Conservation (phyloP, 1,284 basidiomycete species). For the Cutaneotrichosporon sp. region DNA sequence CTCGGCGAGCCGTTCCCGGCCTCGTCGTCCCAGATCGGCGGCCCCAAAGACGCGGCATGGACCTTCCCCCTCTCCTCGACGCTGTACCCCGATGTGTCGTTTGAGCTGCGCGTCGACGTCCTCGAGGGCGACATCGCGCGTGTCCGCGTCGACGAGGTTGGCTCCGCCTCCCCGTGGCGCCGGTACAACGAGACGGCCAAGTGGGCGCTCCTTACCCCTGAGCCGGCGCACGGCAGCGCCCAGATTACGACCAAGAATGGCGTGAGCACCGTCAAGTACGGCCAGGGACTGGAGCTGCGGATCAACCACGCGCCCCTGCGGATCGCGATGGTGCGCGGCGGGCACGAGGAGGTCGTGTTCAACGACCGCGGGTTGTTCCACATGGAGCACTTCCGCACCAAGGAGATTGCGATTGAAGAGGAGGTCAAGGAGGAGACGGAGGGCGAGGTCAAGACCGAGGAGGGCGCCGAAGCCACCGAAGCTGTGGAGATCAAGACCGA, state of each 20-base stretch:
- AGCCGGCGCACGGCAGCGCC: constrained; percentile 62
- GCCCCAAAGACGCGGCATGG: constrained; percentile 52
- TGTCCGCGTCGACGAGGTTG: constrained; percentile 81
- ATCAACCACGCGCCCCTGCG: constrained; percentile 73
- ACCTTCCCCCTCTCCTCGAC: constrained; percentile 70
- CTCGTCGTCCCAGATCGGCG: background rate
- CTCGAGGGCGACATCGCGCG: constrained; percentile 78
- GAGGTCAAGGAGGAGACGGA: constrained; percentile 8
- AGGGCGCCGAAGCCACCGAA: too few relatives aligned
- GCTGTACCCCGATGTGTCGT: constrained; percentile 78
- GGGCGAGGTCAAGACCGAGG: background rate
- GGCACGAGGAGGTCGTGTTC: constrained; percentile 79
- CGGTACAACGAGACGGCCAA: constrained; percentile 85
- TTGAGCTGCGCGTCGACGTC: constrained; percentile 74
- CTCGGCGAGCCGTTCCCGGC: constrained; percentile 62
- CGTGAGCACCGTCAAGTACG: constrained; percentile 44
- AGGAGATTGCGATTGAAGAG: constrained; percentile 55
- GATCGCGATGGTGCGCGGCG: constrained; percentile 69
- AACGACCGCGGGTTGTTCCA: constrained; percentile 90
- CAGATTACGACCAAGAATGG: constrained; percentile 54
- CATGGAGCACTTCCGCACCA: constrained; percentile 94
- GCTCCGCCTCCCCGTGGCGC: constrained; percentile 63
- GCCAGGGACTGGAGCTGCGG: constrained; percentile 55
- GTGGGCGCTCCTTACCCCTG: constrained; percentile 71
- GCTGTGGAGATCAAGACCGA: background rate